A percentile compares a stretch with the other conserved stretches of the same genome.
phyloP scores from a whole-genome alignment of 345 rosid species.

The Syzygium grande region DNA sequence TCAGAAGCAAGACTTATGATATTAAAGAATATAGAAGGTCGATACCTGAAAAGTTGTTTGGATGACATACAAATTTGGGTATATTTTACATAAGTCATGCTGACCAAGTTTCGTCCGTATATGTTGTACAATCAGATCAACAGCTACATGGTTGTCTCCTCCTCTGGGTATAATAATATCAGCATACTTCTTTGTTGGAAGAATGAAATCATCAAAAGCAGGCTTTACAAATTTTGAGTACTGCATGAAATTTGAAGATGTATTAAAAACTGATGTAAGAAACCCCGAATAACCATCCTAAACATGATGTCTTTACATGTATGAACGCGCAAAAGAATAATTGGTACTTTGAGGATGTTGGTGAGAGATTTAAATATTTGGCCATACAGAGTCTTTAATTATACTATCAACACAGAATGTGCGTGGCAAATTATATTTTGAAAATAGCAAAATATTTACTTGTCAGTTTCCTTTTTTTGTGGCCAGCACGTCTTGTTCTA shows the following conservation, averaged over 20 bases:
- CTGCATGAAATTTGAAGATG: slow-evolving; percentile 40
- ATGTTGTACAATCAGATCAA: slow-evolving; percentile 98
- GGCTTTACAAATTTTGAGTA: slow-evolving; percentile 99
- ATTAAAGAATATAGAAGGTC: not conserved
- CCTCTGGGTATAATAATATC: slow-evolving; percentile 99
- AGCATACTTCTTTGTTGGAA: slow-evolving; percentile 96
- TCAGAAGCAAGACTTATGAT: not conserved
- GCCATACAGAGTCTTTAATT: not conserved
- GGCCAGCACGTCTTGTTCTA: not conserved
- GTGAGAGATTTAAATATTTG: not conserved
- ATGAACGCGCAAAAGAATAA: not conserved
- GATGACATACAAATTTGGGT: slow-evolving; percentile 87
- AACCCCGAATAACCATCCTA: not conserved
- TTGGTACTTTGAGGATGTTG: not conserved
- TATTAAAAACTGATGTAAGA: not conserved
- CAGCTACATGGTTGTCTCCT: slow-evolving; percentile 96
- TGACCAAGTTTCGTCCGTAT: slow-evolving; percentile 96
- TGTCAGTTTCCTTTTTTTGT: not conserved
- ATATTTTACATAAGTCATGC: slow-evolving; percentile 98
- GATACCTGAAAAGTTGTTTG: slow-evolving; percentile 96
- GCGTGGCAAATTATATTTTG: not conserved
- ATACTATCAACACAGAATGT: not conserved
- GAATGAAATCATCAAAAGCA: slow-evolving; percentile 97
- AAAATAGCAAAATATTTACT: not conserved
- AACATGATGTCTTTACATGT: not conserved